Conservation (phyloP, 2,329 filamentous ascomycete species). For the Neopestalotiopsis sp. region DNA sequence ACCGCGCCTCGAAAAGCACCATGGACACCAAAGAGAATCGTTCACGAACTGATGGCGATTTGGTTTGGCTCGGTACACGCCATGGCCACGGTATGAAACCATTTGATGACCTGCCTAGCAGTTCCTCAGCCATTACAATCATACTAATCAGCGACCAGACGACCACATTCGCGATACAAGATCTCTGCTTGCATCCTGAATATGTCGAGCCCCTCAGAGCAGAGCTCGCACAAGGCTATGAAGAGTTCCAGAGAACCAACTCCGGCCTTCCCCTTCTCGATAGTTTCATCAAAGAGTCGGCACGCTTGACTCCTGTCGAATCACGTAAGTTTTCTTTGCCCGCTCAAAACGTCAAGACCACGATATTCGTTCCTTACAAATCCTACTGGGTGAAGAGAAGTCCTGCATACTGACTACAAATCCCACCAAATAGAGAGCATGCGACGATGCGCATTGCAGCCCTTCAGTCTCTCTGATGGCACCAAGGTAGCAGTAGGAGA, state of each 20-base stretch:
- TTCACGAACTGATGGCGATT: constrained; percentile 10
- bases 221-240: neutral
- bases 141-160: neutral
- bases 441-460: neutral
- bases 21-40: neutral
- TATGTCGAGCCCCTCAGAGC: neutral
- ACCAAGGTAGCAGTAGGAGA: neutral
- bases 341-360: neutral
- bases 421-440: neutral
- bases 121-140: neutral
- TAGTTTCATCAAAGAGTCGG: constrained; percentile 13
- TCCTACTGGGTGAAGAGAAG: neutral
- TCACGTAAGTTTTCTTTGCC: neutral
- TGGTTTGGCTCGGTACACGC: constrained; percentile 15
- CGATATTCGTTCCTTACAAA: neutral
- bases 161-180: constrained; percentile 6
- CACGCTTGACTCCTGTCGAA: neutral
- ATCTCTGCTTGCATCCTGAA: neutral
- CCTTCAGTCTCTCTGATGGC: neutral
- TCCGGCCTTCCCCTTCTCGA: constrained; percentile 9
- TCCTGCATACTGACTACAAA: neutral
- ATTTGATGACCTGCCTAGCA: neutral
- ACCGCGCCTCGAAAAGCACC: constrained; percentile 9
- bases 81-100: neutral
- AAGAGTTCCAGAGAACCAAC: neutral